Evolutionary conservation across 2,329 filamentous ascomycete genomes (phyloP).

Genomic region (Rhinocladiella similis): DNA sequence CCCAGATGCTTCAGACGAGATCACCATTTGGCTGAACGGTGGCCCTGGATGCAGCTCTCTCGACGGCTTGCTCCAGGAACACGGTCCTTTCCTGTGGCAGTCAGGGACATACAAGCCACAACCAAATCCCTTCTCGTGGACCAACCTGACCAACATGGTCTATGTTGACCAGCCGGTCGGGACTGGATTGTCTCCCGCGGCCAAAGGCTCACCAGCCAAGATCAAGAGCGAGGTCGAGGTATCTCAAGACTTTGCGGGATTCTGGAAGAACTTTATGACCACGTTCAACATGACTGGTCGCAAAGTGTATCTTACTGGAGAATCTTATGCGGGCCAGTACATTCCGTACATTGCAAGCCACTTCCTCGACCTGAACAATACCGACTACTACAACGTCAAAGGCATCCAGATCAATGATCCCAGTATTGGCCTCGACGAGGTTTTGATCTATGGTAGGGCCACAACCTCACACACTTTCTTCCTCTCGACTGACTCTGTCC

Average conservation of each 20-base stretch:
- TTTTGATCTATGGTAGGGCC: constrained; percentile 29
- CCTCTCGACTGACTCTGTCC: neutral
- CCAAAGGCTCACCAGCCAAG: constrained; percentile 36
- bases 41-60: constrained; percentile 60
- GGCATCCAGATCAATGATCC: constrained; percentile 54
- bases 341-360: constrained; percentile 49
- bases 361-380: constrained; percentile 51
- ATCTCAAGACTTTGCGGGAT: constrained; percentile 49
- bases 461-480: neutral
- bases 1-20: constrained; percentile 48
- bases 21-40: constrained; percentile 57
- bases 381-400: constrained; percentile 53
- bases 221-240: constrained; percentile 51
- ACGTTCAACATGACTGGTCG: constrained; percentile 55
- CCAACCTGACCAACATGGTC: constrained; percentile 35
- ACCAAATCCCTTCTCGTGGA: constrained; percentile 32
- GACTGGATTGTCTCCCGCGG: constrained; percentile 58
- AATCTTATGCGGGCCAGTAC: constrained; percentile 52
- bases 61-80: constrained; percentile 69
- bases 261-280: constrained; percentile 57
- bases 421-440: constrained; percentile 43
- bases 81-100: constrained; percentile 60
- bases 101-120: constrained; percentile 67
- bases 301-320: constrained; percentile 57
- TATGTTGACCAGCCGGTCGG: constrained; percentile 43